A percentile compares a stretch with the other conserved stretches of the same genome.
Conservation (phyloP, 2,329 filamentous ascomycete genomes). For the Trichoderma citrinoviride region DNA sequence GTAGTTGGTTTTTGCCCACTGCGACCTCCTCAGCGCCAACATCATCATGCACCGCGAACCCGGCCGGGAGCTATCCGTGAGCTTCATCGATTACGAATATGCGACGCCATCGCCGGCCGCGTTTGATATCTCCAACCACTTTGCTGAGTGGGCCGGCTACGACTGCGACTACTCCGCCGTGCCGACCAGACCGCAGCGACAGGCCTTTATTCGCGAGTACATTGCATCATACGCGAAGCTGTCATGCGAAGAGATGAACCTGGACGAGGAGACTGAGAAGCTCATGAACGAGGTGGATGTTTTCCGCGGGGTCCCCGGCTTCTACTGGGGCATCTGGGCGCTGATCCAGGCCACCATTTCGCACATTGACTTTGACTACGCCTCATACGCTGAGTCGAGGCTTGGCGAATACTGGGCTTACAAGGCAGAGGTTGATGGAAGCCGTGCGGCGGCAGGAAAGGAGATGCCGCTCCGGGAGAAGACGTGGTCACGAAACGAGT, state of each 20-base stretch:
- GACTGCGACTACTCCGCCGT: slow-evolving; percentile 87
- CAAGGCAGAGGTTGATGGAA: slow-evolving; percentile 71
- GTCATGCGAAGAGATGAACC: slow-evolving; percentile 44
- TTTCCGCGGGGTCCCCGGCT: slow-evolving; percentile 85
- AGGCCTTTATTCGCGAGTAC: slow-evolving; percentile 81
- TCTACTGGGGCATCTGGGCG: slow-evolving; percentile 92
- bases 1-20: slow-evolving; percentile 87
- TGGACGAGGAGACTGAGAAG: slow-evolving; percentile 62
- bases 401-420: slow-evolving; percentile 92
- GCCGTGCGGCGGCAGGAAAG: slow-evolving; percentile 49
- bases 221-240: slow-evolving; percentile 67
- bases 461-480: slow-evolving; percentile 72
- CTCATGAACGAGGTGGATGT: slow-evolving; percentile 79
- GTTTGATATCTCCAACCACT: slow-evolving; percentile 97
- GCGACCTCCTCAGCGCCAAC: slow-evolving; percentile 93
- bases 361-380: slow-evolving; percentile 96
- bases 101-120: slow-evolving; percentile 89
- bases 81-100: slow-evolving; percentile 99
- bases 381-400: slow-evolving; percentile 80
- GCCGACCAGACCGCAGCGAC: slow-evolving; percentile 73
- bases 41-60: slow-evolving; percentile 69
- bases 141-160: slow-evolving; percentile 97
- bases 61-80: slow-evolving; percentile 42
- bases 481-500: slow-evolving; percentile 62
- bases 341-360: slow-evolving; percentile 93